Evolutionary conservation across 306 rosid species (phyloP).

Genomic region (Vicia faba): DNA sequence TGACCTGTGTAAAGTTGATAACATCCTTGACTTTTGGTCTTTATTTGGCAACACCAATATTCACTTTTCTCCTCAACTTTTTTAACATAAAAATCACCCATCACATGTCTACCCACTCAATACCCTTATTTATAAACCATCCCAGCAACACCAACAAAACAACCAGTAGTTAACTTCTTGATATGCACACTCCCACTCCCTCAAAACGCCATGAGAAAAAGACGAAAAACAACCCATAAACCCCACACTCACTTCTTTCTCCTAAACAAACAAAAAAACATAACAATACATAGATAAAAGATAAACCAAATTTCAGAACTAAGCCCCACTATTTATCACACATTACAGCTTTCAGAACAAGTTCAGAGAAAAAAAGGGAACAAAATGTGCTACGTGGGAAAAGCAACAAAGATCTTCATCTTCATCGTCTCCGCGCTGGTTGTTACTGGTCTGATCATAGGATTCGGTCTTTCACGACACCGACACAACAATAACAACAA

Average conservation of each 20-base stretch:
- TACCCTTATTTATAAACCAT: conserved; percentile 26
- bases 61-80: neutral
- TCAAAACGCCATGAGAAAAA: conserved; percentile 72
- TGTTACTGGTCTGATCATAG: conserved; percentile 69
- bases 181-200: conserved; percentile 11
- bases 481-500: conserved; percentile 35
- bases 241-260: conserved; percentile 26
- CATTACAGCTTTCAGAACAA: conserved; percentile 21
- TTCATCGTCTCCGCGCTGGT: conserved; percentile 75
- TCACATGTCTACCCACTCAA: conserved; percentile 37
- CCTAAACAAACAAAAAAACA: neutral
- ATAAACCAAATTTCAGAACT: conserved; percentile 10
- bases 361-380: neutral
- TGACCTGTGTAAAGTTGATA: conserved; percentile 18
- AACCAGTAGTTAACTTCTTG: neutral
- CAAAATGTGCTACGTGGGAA: conserved; percentile 87
- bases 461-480: conserved; percentile 62
- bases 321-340: conserved; percentile 19
- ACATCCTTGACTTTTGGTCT: conserved; percentile 23
- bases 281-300: neutral
- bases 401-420: conserved; percentile 99
- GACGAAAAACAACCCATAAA: conserved; percentile 57
- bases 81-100: neutral
- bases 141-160: conserved; percentile 4
- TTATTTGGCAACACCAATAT: conserved; percentile 2